Base-by-base conservation (phyloP, 148 eudicot species). In the Oxyria digyna region DNA sequence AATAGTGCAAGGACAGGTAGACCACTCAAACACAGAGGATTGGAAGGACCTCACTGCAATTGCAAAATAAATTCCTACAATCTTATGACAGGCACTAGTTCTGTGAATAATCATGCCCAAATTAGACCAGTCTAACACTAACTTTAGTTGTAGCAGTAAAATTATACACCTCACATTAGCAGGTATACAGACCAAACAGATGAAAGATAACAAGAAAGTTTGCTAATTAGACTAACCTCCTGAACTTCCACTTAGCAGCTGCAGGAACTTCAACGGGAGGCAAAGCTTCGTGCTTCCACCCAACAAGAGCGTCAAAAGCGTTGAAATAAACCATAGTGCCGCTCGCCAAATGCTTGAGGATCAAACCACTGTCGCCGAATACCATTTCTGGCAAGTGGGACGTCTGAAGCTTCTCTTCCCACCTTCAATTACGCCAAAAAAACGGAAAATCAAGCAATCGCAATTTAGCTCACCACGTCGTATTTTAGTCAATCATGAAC, bases 261-360 rank as follows among this genome's bases (percentile, higher is more conserved):
- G 96, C 97, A 52, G 96, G 96, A 81, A 93, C 96, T 85, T 93
- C 96, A 73, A 93, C 95, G 4, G 96, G 96, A 26, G 98, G 96
- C 68, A 93, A 76, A 45, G 87, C 87, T 76, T 87, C 96, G 66
- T 65, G 74, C 76, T 93, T 93, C 98, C 98, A 93, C 59, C 91
- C 98, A 67, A 46, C 78, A 63, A 93, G 81, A 79, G 98, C 96
- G 81, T 93, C 96, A 73, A 87, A 89, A 54, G 95, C 86, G 70
- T 87, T 86, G 74, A 93, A 93, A 76, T 86, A 85, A 76, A 93
- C 77, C 77, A 80, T 85, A 67, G 72, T 72, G 54, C 94, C 88
- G 78, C 81, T 87, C 43, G 74, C 76, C 41, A 71, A 57, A 80
- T 93, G 98, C 78, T 81, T 88, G 74, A 94, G 87, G 76, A 75